Percentiles rank a stretch among this genome's conserved stretches.
Evolutionary conservation across 2,329 filamentous ascomycete species (phyloP).

Genomic region (Epichloe hybrida): DNA sequence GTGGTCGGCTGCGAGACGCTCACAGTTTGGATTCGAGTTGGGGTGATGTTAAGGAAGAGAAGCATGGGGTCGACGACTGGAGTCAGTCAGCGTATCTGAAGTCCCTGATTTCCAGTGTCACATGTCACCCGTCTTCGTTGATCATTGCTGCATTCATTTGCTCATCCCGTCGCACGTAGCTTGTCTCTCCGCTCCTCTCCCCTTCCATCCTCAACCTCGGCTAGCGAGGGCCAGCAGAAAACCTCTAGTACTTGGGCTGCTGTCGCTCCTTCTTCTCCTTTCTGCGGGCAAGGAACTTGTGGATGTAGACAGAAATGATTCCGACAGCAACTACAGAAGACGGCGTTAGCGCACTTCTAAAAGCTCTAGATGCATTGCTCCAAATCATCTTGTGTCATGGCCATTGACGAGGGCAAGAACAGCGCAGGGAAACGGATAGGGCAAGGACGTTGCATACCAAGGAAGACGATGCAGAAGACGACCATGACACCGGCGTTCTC

Average conservation of each 20-base stretch:
- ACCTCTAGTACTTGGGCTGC: conserved; percentile 13
- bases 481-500: conserved; percentile 27
- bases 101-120: neutral
- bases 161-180: neutral
- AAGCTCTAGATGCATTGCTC: neutral
- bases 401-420: neutral
- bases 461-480: conserved; percentile 29
- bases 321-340: conserved; percentile 17
- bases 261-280: conserved; percentile 19
- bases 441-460: conserved; percentile 18
- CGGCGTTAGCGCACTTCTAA: conserved; percentile 5
- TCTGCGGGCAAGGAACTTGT: conserved; percentile 16
- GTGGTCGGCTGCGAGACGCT: conserved; percentile 1
- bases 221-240: neutral
- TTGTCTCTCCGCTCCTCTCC: neutral
- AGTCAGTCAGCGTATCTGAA: neutral
- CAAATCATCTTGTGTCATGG: neutral
- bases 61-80: neutral
- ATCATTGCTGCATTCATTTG: neutral
- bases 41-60: neutral
- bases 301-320: conserved; percentile 18
- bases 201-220: neutral
- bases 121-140: neutral
- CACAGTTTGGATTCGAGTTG: neutral
- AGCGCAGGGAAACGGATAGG: neutral